A percentile compares a stretch with the other conserved stretches of the same genome.
Evolutionary conservation across 2,329 filamentous ascomycete genomes (phyloP).

Genomic region (Claviceps spartinae): DNA sequence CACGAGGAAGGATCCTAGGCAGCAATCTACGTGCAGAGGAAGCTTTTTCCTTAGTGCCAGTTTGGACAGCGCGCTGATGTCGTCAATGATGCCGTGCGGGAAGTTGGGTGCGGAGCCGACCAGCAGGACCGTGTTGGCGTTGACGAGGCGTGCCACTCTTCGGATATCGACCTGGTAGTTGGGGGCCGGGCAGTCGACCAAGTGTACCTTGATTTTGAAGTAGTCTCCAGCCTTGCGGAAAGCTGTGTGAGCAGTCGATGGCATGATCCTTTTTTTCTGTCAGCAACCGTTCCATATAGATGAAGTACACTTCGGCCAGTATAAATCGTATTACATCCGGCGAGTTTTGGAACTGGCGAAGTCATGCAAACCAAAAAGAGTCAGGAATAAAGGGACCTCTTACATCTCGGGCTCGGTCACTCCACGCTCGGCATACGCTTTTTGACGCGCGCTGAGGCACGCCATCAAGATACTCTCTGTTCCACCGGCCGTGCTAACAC

Average conservation of each 20-base stretch:
- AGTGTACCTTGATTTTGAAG: constrained; percentile 90
- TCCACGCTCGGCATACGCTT: constrained; percentile 71
- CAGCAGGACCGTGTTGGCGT: constrained; percentile 83
- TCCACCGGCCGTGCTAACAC: constrained; percentile 82
- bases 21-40: constrained; percentile 94
- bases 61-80: constrained; percentile 73
- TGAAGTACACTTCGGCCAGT: too few species aligned
- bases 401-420: constrained; percentile 92
- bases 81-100: constrained; percentile 94
- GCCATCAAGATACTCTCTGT: constrained; percentile 97
- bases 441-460: constrained; percentile 78
- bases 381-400: constrained; percentile 14
- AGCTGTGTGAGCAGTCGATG: constrained; percentile 86
- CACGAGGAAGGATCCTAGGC: constrained; percentile 87
- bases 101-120: constrained; percentile 96
- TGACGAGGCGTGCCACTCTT: constrained; percentile 72
- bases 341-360: too few species aligned
- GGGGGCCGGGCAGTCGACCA: constrained; percentile 76
- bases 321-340: too few species aligned
- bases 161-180: constrained; percentile 71
- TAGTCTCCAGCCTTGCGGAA: constrained; percentile 93
- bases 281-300: too few species aligned
- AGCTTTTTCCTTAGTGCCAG: constrained; percentile 68
- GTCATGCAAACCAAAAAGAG: background rate
- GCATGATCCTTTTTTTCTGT: constrained; percentile 56